Evolutionary conservation across 2,329 filamentous ascomycete species (phyloP).

Genomic region (Colletotrichum karsti): DNA sequence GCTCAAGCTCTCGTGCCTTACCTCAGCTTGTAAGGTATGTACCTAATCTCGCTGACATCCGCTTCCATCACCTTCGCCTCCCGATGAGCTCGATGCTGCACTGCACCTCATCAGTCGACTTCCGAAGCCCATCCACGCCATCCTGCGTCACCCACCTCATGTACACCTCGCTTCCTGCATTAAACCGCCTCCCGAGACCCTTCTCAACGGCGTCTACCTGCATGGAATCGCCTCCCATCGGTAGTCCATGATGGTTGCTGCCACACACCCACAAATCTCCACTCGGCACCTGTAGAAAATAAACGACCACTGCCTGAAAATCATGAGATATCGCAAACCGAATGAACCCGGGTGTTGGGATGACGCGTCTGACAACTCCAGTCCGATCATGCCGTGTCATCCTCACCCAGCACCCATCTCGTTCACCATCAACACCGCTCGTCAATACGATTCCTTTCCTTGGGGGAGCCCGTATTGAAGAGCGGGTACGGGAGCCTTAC

Average conservation of each 20-base stretch:
- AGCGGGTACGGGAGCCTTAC: not conserved
- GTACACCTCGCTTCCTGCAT: not conserved
- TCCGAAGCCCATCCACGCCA: not conserved
- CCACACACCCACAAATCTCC: not conserved
- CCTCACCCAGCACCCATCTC: no score
- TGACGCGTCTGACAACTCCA: not conserved
- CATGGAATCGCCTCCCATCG: not conserved
- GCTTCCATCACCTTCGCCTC: not conserved
- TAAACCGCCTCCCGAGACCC: slow-evolving; percentile 2
- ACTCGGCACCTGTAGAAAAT: not conserved
- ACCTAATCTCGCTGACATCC: not conserved
- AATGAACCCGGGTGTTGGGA: not conserved
- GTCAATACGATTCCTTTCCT: not conserved
- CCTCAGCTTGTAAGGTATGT: not conserved
- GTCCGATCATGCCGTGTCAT: no score
- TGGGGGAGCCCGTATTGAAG: not conserved
- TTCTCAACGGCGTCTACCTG: not conserved
- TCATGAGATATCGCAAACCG: not conserved
- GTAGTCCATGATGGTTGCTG: no score
- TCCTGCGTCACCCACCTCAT: not conserved
- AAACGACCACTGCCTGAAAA: not conserved
- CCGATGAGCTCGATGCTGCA: slow-evolving; percentile 7
- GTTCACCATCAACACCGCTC: no score
- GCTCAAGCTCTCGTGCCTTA: not conserved
- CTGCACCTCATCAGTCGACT: not conserved